phyloP scores from a whole-genome alignment of 2,329 filamentous ascomycete species.

The Pseudocercospora macadamiae region DNA sequence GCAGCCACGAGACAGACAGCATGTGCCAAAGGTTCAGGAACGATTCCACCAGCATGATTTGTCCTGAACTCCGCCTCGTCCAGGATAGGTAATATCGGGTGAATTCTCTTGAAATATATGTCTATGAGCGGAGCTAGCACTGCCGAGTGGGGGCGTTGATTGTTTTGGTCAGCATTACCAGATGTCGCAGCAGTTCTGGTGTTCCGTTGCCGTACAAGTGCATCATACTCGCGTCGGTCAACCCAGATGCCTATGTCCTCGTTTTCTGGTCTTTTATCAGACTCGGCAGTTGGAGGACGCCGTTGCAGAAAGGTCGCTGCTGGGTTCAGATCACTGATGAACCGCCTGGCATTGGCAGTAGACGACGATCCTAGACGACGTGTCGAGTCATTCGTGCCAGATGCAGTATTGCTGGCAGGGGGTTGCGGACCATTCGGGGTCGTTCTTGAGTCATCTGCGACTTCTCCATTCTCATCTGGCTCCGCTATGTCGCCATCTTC shows the following conservation, averaged over 20 bases:
- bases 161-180: slow-evolving; percentile 12
- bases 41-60: slow-evolving; percentile 40
- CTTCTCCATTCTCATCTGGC: slow-evolving; percentile 3
- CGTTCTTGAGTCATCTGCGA: background rate
- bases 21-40: slow-evolving; percentile 46
- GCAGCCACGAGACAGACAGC: slow-evolving; percentile 54
- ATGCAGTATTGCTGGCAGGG: background rate
- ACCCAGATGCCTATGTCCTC: slow-evolving; percentile 42
- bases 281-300: slow-evolving; percentile 29
- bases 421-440: background rate
- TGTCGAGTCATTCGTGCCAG: background rate
- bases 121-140: slow-evolving; percentile 45
- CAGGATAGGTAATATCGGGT: slow-evolving; percentile 52
- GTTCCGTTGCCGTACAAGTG: slow-evolving; percentile 32
- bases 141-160: slow-evolving; percentile 38
- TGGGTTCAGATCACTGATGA: slow-evolving; percentile 46
- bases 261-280: slow-evolving; percentile 21
- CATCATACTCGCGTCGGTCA: slow-evolving; percentile 37
- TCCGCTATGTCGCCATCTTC: slow-evolving; percentile 7
- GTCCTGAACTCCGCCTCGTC: slow-evolving; percentile 47
- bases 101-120: slow-evolving; percentile 51
- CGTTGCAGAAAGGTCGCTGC: slow-evolving; percentile 51
- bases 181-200: slow-evolving; percentile 1
- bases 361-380: background rate
- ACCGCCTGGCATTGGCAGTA: slow-evolving; percentile 14